Evolutionary conservation across 257 asterid genomes (phyloP), one percentile per base, ranked within the genome.

Genomic region (Apocynum venetum): DNA sequence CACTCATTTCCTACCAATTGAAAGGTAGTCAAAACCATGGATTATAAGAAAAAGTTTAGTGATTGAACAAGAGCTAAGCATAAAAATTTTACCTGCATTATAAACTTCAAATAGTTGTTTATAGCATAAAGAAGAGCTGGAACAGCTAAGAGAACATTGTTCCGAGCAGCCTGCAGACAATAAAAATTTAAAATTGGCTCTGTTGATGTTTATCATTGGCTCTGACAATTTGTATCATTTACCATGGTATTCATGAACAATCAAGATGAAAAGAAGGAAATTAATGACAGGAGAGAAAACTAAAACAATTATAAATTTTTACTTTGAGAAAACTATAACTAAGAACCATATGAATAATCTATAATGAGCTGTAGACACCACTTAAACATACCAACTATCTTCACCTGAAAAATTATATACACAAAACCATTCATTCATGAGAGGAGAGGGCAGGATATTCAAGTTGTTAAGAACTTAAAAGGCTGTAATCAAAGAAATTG

Each of bases 111-210:
- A 83, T 94, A 94, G 85, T 94, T 94, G 87, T 94, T 94, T 80
- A 94, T 80, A 82, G 97, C 98, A 88, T 94, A 94, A 71, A 94
- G 93, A 76, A 94, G 80, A 73, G 98, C 98, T 7, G 98, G 98
- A 84, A 94, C 92, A n/a, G 98, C 97, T 75, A 94, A 94, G 74
- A 94, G 97, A 49, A 48, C 78, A 80, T 94, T 94, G 80, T 76
- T 94, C 65, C 94, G 91, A 79, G 98, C 98, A 78, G 98, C 98
- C 98, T 94, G 93, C 86, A 77, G 76, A 60, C 81, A 80, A 64
- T 55, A 35, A 73, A 55, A 82, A 69, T 74, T 61, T 57, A 74
- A 78, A 51, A 78, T 15, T 8, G 3, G 31, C 47, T 15, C 74
- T 31, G 19, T 63, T n/a, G 59, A 66, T 8, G 0, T 66, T 36